Evolutionary conservation across 1,139 yeast genomes (phyloP).

Genomic region (Tardiomyces depauwii): DNA sequence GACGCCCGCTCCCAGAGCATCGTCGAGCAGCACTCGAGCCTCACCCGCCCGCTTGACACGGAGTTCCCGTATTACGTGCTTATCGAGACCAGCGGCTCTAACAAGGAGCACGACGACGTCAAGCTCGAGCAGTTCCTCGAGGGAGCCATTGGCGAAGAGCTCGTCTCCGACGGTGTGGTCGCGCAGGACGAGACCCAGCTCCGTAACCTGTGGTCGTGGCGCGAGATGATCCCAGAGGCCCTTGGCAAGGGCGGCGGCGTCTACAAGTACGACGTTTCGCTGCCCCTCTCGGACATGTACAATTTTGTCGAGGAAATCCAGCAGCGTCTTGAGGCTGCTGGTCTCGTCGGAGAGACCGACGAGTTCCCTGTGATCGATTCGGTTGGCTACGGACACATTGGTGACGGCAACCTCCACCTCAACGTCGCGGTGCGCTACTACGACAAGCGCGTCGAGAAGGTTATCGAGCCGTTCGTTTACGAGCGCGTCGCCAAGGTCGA

Average conservation of each 20-base stretch:
- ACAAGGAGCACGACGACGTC: slow-evolving; percentile 47
- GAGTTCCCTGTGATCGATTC: slow-evolving; percentile 72
- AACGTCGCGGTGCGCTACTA: slow-evolving; percentile 86
- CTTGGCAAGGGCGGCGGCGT: slow-evolving; percentile 83
- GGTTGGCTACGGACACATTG: slow-evolving; percentile 92
- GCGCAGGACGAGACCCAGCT: slow-evolving; percentile 92
- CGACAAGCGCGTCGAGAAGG: slow-evolving; percentile 60
- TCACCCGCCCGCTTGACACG: slow-evolving; percentile 69
- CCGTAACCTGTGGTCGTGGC: slow-evolving; percentile 82
- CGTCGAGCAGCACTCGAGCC: slow-evolving; percentile 37
- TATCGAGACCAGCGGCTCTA: slow-evolving; percentile 91
- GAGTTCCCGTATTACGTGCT: slow-evolving; percentile 75
- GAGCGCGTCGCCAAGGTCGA: slow-evolving; percentile 70
- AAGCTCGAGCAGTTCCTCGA: slow-evolving; percentile 68
- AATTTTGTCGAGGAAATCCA: slow-evolving; percentile 68
- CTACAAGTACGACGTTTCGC: slow-evolving; percentile 89
- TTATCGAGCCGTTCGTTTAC: slow-evolving; percentile 84
- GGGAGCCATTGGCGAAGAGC: slow-evolving; percentile 69
- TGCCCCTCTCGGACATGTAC: slow-evolving; percentile 72
- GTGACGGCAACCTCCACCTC: slow-evolving; percentile 91
- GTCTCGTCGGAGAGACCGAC: slow-evolving; percentile 55
- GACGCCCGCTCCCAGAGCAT: slow-evolving; percentile 64
- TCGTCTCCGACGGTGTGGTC: slow-evolving; percentile 83
- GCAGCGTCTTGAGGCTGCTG: slow-evolving; percentile 42
- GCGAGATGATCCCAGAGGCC: slow-evolving; percentile 90